phyloP scores from a whole-genome alignment of 352 stramenopile genomes.

The Phytopythium helicoides region DNA sequence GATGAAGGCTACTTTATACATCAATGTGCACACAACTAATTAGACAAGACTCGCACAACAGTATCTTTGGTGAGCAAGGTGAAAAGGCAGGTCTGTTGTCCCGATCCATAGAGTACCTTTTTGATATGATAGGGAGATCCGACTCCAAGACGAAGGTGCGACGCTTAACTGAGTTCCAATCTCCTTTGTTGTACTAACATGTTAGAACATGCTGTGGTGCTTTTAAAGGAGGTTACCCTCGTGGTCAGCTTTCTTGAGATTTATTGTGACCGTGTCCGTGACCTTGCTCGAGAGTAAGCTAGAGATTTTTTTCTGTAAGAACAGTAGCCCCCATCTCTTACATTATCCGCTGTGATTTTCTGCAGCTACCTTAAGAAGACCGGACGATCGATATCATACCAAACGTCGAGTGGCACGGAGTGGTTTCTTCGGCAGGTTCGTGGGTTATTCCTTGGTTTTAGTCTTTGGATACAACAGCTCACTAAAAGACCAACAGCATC shows the following conservation, averaged over 20 bases:
- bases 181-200: neutral
- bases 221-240: conserved; percentile 66
- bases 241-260: conserved; percentile 93
- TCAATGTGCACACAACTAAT: too few relatives aligned
- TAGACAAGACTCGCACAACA: conserved; percentile 7
- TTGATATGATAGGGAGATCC: conserved; percentile 74
- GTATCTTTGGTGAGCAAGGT: conserved; percentile 86
- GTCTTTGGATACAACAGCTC: neutral
- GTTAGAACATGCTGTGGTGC: neutral
- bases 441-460: neutral
- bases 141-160: conserved; percentile 57
- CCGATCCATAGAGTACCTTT: conserved; percentile 88
- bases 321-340: too few relatives aligned
- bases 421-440: conserved; percentile 80
- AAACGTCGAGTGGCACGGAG: conserved; percentile 76
- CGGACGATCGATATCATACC: conserved; percentile 59
- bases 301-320: too few relatives aligned
- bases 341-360: too few relatives aligned
- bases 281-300: conserved; percentile 85
- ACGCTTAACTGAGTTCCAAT: neutral
- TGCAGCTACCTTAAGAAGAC: conserved; percentile 73
- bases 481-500: conserved; percentile 26
- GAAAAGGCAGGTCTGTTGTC: conserved; percentile 88
- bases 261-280: conserved; percentile 91
- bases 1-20: neutral